A percentile compares a stretch with the other conserved stretches of the same genome.
Conservation (phyloP, 345 rosid species). For the Litchi chinensis region DNA sequence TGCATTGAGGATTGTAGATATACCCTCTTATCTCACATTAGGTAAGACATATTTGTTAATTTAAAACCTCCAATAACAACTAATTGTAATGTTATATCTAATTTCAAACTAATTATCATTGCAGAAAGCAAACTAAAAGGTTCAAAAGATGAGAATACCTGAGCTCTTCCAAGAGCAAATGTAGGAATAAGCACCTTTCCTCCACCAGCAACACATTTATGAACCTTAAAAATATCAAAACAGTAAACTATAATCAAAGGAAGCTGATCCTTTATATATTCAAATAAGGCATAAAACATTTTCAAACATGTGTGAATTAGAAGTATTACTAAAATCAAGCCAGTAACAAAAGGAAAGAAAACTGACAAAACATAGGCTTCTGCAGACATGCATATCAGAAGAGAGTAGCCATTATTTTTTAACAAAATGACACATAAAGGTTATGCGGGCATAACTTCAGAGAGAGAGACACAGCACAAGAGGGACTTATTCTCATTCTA, state of each 20-base stretch:
- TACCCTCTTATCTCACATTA: background rate
- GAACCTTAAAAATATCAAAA: constrained; percentile 56
- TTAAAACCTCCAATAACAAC: constrained; percentile 2
- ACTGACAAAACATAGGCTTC: background rate
- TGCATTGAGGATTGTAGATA: background rate
- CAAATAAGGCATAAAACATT: background rate
- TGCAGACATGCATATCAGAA: background rate
- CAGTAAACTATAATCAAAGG: constrained; percentile 5
- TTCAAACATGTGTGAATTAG: background rate
- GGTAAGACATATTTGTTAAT: background rate
- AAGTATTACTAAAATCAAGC: background rate
- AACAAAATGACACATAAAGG: background rate
- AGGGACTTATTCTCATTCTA: background rate
- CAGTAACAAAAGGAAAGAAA: background rate
- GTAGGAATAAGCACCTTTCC: constrained; percentile 98
- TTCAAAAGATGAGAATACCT: constrained; percentile 45
- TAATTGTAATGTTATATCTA: background rate
- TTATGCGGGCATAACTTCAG: background rate
- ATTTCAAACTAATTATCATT: constrained; percentile 2
- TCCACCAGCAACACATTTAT: constrained; percentile 84
- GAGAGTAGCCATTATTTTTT: background rate
- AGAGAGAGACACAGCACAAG: background rate
- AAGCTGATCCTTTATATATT: background rate
- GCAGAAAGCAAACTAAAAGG: constrained; percentile 7
- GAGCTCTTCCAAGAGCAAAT: constrained; percentile 98